phyloP scores from a whole-genome alignment of 768 basidiomycete species.

The Gymnopilus junonius region DNA sequence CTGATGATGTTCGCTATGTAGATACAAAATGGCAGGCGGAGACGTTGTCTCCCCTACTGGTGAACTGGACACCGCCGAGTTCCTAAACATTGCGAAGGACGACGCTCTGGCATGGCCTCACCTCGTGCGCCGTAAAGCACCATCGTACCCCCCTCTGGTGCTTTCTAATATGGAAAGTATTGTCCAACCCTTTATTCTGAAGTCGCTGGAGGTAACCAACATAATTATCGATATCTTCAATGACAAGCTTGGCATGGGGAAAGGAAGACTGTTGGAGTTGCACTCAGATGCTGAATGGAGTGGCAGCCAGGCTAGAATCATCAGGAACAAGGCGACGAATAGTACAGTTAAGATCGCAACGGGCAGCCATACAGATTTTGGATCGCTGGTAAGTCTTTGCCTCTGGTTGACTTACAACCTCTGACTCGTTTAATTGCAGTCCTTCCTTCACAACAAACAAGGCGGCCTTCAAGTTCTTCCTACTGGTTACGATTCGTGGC shows the following conservation, averaged over 20 bases:
- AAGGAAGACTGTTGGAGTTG: constrained; percentile 45
- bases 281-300: constrained; percentile 53
- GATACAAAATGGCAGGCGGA: constrained; percentile 67
- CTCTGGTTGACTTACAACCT: no score
- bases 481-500: constrained; percentile 65
- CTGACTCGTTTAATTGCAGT: constrained; percentile 45
- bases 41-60: constrained; percentile 67
- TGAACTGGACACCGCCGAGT: constrained; percentile 59
- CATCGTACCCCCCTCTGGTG: constrained; percentile 54
- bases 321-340: constrained; percentile 48
- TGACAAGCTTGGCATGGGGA: constrained; percentile 54
- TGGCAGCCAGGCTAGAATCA: constrained; percentile 61
- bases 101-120: constrained; percentile 66
- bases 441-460: constrained; percentile 70
- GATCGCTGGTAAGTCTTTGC: constrained; percentile 54
- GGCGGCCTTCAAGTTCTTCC: constrained; percentile 74
- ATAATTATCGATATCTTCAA: constrained; percentile 61
- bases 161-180: constrained; percentile 51
- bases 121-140: constrained; percentile 44
- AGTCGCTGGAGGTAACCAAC: constrained; percentile 59
- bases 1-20: constrained; percentile 11
- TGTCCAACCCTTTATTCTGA: constrained; percentile 59
- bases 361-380: constrained; percentile 77
- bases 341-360: constrained; percentile 45
- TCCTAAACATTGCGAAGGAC: constrained; percentile 71